Conservation (phyloP, 148 eudicot genomes). For the Euryodendron excelsum region DNA sequence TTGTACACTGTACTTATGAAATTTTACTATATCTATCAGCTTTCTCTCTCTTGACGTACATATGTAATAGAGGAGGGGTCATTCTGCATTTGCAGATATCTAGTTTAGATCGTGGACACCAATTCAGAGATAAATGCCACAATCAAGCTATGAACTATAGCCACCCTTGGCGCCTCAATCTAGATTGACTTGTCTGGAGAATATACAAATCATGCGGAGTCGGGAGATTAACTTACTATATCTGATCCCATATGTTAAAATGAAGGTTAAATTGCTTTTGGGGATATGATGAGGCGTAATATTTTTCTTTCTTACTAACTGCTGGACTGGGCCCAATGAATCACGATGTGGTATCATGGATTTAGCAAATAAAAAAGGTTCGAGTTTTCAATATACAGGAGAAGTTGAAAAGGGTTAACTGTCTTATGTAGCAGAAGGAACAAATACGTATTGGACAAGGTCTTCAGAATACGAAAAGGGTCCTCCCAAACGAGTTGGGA, state of each 20-base stretch:
- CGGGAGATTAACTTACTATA: background rate
- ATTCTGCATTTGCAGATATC: background rate
- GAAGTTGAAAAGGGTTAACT: too few relatives aligned
- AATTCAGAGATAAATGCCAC: background rate
- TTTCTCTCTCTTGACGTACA: background rate
- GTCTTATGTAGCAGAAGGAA: too few relatives aligned
- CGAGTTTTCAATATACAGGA: too few relatives aligned
- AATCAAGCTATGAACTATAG: background rate
- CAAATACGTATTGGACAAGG: too few relatives aligned
- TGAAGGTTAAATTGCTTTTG: background rate
- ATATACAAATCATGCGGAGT: background rate
- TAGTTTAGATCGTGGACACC: background rate
- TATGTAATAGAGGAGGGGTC: background rate
- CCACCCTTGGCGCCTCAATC: background rate
- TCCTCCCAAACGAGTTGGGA: too few relatives aligned
- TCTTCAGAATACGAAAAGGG: too few relatives aligned
- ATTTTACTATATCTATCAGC: background rate
- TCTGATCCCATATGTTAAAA: too few relatives aligned
- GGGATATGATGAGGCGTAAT: background rate
- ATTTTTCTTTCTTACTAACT: background rate
- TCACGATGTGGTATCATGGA: too few relatives aligned
- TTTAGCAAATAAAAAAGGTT: too few relatives aligned
- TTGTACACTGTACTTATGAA: constrained; percentile 6
- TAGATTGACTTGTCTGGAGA: background rate
- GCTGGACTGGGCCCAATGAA: too few relatives aligned